Evolutionary conservation across 305 asterid species (phyloP).

Genomic region (Fraxinus angustifolia): DNA sequence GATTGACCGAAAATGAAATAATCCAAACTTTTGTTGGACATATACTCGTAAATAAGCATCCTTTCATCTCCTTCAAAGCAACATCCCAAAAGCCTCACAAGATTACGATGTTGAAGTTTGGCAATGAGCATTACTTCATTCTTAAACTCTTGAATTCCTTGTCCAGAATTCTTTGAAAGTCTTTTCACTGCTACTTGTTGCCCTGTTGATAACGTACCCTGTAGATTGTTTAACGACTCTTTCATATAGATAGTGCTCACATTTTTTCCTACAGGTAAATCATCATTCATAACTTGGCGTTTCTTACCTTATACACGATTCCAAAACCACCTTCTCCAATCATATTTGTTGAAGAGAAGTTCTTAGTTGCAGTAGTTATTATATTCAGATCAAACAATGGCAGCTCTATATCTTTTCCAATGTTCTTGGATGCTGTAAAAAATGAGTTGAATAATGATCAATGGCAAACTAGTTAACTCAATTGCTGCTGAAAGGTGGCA

Average conservation of each 20-base stretch:
- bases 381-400: neutral
- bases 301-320: neutral
- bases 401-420: neutral
- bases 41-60: neutral
- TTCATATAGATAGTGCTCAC: neutral
- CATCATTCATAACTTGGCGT: neutral
- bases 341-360: neutral
- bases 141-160: neutral
- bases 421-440: neutral
- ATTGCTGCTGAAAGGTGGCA: neutral
- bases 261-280: neutral
- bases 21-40: slow-evolving; percentile 9
- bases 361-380: neutral
- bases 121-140: neutral
- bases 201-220: neutral
- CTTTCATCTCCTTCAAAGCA: neutral
- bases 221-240: neutral
- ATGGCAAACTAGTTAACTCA: neutral
- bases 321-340: neutral
- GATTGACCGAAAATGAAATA: slow-evolving; percentile 18
- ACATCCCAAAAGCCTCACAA: neutral
- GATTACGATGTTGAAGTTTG: neutral
- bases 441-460: neutral
- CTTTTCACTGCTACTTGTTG: neutral
- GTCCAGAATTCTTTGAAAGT: slow-evolving; percentile 2